Percentiles rank a stretch among this genome's conserved stretches.
phyloP scores from a whole-genome alignment of 1,284 basidiomycete genomes.

The Butyriboletus appendiculatus region DNA sequence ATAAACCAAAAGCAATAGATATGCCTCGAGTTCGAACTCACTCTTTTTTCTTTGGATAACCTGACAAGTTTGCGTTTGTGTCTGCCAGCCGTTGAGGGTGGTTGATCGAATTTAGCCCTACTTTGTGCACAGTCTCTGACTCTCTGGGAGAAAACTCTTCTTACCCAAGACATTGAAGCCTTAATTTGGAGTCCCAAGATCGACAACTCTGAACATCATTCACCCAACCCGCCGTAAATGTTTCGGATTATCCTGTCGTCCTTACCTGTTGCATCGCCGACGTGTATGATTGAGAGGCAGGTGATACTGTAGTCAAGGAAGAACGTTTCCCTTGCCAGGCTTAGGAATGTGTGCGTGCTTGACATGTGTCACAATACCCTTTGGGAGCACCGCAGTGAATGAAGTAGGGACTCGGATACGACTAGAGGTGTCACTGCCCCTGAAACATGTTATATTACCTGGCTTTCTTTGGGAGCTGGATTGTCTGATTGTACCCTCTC shows the following conservation, averaged over 20 bases:
- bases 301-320: background rate
- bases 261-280: background rate
- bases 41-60: background rate
- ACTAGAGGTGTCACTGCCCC: background rate
- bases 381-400: no score
- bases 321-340: background rate
- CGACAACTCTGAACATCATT: background rate
- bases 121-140: background rate
- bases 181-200: background rate
- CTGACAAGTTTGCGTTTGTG: background rate
- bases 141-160: background rate
- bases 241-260: background rate
- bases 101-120: no score
- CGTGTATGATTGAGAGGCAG: background rate
- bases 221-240: background rate
- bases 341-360: background rate
- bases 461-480: background rate
- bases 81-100: background rate
- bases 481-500: background rate
- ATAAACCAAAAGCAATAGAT: no score
- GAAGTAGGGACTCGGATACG: no score
- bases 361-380: background rate
- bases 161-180: background rate
- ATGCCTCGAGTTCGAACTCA: background rate
- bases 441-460: background rate